Conservation (phyloP, 225 moss, liverwort and hornwort species). For the Lunularia cruciata region DNA sequence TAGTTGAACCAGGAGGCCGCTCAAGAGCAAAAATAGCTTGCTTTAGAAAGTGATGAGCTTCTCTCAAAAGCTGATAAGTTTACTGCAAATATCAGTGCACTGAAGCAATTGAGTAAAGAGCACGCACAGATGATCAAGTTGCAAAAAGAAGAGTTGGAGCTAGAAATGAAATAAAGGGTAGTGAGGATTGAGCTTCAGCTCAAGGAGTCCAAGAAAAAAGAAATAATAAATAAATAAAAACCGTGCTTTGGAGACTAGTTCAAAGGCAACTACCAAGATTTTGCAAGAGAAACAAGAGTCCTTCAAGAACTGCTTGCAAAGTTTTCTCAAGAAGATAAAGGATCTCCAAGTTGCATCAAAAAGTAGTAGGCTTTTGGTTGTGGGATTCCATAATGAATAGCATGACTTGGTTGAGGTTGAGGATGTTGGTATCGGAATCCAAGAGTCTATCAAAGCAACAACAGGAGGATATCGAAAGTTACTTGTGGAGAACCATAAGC, state of each 20-base stretch:
- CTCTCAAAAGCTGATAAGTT: constrained; percentile 14
- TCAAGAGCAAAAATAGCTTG: constrained; percentile 11
- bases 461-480: constrained; percentile 39
- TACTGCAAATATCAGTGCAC: constrained; percentile 21
- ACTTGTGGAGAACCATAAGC: constrained; percentile 43
- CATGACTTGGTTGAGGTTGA: constrained; percentile 26
- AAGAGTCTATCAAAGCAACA: constrained; percentile 40
- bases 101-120: constrained; percentile 31
- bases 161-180: constrained; percentile 44
- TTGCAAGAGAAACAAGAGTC: constrained; percentile 35
- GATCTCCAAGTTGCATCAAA: constrained; percentile 31
- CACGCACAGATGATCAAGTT: constrained; percentile 30
- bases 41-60: constrained; percentile 29
- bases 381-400: constrained; percentile 33
- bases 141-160: constrained; percentile 52
- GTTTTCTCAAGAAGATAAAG: constrained; percentile 24
- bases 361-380: constrained; percentile 30
- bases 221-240: too few relatives aligned
- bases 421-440: constrained; percentile 23
- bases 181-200: constrained; percentile 44
- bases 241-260: constrained; percentile 34
- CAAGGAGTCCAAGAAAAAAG: constrained; percentile 37
- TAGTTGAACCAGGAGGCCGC: constrained; percentile 17
- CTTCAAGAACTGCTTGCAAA: constrained; percentile 29
- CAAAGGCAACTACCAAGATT: constrained; percentile 28